These are phyloP conservation scores for Stachybotrys chlorohalonatus DNA, from an alignment of 2,329 filamentous ascomycete genomes.

Conservation along the genomic window DNA sequence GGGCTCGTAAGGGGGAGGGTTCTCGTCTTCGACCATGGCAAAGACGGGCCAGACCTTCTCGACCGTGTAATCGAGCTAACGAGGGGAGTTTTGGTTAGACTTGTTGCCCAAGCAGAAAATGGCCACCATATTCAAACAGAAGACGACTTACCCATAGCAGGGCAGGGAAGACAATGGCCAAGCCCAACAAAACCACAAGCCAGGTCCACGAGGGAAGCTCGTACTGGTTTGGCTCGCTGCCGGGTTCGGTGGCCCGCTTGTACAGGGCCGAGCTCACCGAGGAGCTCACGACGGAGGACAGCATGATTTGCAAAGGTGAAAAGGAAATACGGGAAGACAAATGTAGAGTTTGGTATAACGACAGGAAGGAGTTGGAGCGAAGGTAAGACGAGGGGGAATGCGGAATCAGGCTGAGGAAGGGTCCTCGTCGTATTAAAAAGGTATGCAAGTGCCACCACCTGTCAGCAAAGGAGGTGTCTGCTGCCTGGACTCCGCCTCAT, in stretches of 20 bases:
- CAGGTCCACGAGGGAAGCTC: conserved; percentile 30
- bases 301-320: neutral
- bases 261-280: conserved; percentile 8
- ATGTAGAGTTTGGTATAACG: neutral
- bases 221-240: conserved; percentile 11
- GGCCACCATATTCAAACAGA: neutral
- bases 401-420: neutral
- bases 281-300: conserved; percentile 9
- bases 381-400: neutral
- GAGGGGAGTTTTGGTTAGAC: neutral
- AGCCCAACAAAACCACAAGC: conserved; percentile 27
- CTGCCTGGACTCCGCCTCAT: neutral
- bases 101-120: neutral
- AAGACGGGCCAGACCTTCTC: conserved; percentile 41
- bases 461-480: neutral
- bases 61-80: conserved; percentile 42
- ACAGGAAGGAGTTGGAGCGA: conserved; percentile 1
- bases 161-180: conserved; percentile 35
- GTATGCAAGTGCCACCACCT: neutral
- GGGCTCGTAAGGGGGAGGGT: conserved; percentile 44
- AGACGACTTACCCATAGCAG: conserved; percentile 29
- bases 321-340: neutral
- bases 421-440: neutral
- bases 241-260: conserved; percentile 24
- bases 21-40: conserved; percentile 50